Evolutionary conservation across 2,329 filamentous ascomycete species (phyloP), one percentile per base, ranked within the genome.

Genomic region (Coniosporium tulheliwenetii): DNA sequence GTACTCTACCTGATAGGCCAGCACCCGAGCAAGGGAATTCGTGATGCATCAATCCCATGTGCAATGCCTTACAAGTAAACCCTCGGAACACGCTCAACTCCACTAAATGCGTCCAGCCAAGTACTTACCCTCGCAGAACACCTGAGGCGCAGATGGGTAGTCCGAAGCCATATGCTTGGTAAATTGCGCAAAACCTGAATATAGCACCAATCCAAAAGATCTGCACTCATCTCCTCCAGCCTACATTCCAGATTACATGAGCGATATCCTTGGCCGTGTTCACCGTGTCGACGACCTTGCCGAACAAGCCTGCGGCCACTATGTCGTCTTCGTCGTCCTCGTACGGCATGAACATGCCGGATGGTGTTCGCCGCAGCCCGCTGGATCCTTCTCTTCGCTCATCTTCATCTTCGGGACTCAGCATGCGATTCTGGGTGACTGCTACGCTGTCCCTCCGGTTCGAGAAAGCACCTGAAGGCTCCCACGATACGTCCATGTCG

Each of bases 281-380:
- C 44, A 78, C 70, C 5, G 83, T 89, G 62, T 93, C 83, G 56
- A 87, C 77, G 39, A 93, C 78, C 51, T 79, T 77, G 45, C 83
- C 81, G 53, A 93, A 73, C 41, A 93, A 69, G 37, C 81, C 80
- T 39, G 69, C 60, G 7, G 63, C 60, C 2, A 65, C 59, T 35
- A 69, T 55, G 60, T 74, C 69, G 40, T 71, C 66, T 47, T 85
- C 82, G 44, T 77, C 77, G 50, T 86, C 81, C 50, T 86, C 82
- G 50, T 79, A 81, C 7, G 85, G 84, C 81, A 93, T 87, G 52
- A 93, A 81, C 84, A 93, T 93, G 49, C 85, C 86, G 33, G 85
- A 91, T 39, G 77, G 69, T 14, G 85, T 93, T 49, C 86, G 73
- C 46, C 80, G 77, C 67, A 93, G 79, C 40, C 79, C 78, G 13